A percentile compares a stretch with the other conserved stretches of the same genome.
Evolutionary conservation across 2,329 filamentous ascomycete species (phyloP).

Genomic region (Sclerotinia spermophila): DNA sequence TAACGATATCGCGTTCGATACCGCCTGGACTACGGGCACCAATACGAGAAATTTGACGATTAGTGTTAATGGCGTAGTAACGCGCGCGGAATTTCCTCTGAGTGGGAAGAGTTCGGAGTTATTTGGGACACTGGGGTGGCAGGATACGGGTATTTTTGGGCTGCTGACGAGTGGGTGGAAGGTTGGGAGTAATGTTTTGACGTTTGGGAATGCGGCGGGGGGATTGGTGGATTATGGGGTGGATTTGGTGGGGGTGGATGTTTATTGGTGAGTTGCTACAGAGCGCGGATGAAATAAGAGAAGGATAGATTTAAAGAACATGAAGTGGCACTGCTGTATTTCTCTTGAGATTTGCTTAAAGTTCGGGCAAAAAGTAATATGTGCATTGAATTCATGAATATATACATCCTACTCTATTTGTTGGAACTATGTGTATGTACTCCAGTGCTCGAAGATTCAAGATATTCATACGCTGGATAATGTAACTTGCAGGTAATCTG

Average conservation of each 20-base stretch:
- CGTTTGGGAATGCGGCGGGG: constrained; percentile 37
- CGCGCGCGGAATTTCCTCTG: constrained; percentile 29
- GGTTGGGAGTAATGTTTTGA: constrained; percentile 29
- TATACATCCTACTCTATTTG: not conserved
- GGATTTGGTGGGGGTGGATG: constrained; percentile 39
- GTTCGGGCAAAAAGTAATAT: not conserved
- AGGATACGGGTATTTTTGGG: constrained; percentile 31
- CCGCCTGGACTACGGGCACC: constrained; percentile 26
- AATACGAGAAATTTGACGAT: constrained; percentile 33
- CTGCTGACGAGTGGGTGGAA: constrained; percentile 27
- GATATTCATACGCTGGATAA: not conserved
- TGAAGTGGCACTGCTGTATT: not conserved
- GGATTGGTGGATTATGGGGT: constrained; percentile 35
- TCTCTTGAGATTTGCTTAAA: not conserved
- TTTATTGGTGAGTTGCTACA: constrained; percentile 27
- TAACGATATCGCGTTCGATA: constrained; percentile 31
- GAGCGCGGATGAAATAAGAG: not conserved
- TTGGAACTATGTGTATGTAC: not conserved
- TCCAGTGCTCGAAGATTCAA: not conserved
- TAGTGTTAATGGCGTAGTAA: constrained; percentile 26
- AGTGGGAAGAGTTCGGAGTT: constrained; percentile 31
- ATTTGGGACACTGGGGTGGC: constrained; percentile 27
- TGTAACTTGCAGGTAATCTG: not conserved
- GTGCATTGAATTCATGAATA: not conserved
- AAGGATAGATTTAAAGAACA: not conserved